These are phyloP conservation scores for Amoebophrya sp. DNA, from an alignment of 169 alveolate species.

Conservation along the genomic window DNA sequence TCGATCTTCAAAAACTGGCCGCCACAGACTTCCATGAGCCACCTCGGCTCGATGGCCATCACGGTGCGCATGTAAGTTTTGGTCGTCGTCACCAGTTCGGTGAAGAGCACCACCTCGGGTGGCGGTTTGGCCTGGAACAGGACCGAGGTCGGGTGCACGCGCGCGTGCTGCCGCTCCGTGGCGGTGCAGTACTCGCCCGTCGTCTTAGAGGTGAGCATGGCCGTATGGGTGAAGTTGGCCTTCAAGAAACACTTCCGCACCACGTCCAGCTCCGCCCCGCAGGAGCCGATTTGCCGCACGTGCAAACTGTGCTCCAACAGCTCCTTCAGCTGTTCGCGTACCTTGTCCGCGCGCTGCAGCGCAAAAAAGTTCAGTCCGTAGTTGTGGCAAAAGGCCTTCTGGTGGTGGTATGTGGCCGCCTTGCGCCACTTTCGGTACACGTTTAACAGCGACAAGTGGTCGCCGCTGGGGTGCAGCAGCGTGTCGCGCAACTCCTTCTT, in stretches of 20 bases:
- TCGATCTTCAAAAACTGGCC: too few species aligned
- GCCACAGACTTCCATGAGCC: neutral
- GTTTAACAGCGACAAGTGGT: slow-evolving; percentile 85
- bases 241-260: neutral
- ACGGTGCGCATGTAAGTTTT: slow-evolving; percentile 13
- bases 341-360: slow-evolving; percentile 36
- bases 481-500: slow-evolving; percentile 60
- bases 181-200: slow-evolving; percentile 18
- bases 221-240: neutral
- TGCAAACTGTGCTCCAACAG: neutral
- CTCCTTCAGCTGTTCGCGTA: slow-evolving; percentile 42
- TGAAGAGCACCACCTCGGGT: neutral
- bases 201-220: neutral
- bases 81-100: neutral
- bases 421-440: slow-evolving; percentile 51
- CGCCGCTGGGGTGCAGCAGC: slow-evolving; percentile 85
- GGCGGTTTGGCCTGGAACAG: neutral
- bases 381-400: slow-evolving; percentile 31
- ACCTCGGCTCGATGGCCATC: neutral
- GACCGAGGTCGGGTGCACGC: neutral
- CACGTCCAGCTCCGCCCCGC: neutral
- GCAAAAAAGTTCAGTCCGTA: slow-evolving; percentile 43
- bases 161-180: neutral
- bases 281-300: neutral
- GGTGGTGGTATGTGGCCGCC: neutral